Evolutionary conservation across 1,139 yeast species (phyloP), one percentile per base, ranked within the genome.

Genomic region (Hanseniaspora uvarum): DNA sequence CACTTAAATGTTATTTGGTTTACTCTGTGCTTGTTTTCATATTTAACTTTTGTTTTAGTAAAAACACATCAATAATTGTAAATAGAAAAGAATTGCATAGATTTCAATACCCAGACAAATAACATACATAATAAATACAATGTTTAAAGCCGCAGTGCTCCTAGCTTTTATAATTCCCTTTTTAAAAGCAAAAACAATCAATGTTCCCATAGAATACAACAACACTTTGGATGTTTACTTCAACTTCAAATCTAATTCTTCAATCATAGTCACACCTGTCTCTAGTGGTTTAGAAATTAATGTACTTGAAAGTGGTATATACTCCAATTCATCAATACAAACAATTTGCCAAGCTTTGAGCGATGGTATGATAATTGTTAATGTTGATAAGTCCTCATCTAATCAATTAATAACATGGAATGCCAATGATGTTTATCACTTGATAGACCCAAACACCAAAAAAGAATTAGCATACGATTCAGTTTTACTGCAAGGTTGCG

Each of bases 381-480:
- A 58, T 18, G 57, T 52, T 8, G 62, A 61, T 45, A 59, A 58
- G 37, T 45, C 57, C 4, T 28, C 44, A 5, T 46, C 52, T 18
- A 59, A 58, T 53, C 56, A 60, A 5, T 47, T 62, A 56, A 53
- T 62, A 26, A 58, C 63, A 10, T 62, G 64, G 64, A 56, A 59
- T 46, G 59, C 58, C 26, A 56, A 57, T 52, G 58, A 59, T 18
- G 62, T 62, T 16, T 62, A 60, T 57, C 62, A 62, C 24, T 50
- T 62, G 53, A 54, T 55, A 19, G 48, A 58, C 46, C 48, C 46
- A 16, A 39, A 52, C 24, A 62, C 60, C 28, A 51, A 55, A 34
- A 49, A 57, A 5, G 55, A 53, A 7, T 18, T 62, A 36, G 37
- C 57, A 2, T 62, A 59, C 58, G 37, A 48, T 34, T 31, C 31